These are phyloP conservation scores for Boletellus ananiceps DNA, from an alignment of 768 basidiomycete species.

Conservation along the genomic window DNA sequence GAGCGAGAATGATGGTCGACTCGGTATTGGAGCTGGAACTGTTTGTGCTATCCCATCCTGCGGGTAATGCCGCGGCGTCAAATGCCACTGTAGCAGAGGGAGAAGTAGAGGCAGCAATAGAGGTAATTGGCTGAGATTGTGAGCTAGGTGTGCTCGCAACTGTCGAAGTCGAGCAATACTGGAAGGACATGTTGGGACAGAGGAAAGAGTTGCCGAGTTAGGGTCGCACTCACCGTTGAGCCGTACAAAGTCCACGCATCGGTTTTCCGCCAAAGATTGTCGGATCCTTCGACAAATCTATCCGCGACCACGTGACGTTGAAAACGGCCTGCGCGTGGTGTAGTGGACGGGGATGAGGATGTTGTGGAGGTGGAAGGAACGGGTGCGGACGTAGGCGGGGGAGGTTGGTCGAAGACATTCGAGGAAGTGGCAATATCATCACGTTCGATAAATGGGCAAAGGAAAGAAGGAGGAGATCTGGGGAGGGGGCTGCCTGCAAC, in stretches of 20 bases:
- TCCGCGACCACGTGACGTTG: slow-evolving; percentile 40
- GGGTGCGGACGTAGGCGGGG: neutral
- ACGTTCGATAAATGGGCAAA: slow-evolving; percentile 48
- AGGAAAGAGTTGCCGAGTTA: neutral
- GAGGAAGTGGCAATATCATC: slow-evolving; percentile 7
- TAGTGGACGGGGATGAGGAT: slow-evolving; percentile 5
- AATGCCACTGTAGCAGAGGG: slow-evolving; percentile 17
- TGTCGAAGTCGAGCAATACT: slow-evolving; percentile 18
- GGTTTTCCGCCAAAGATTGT: slow-evolving; percentile 56
- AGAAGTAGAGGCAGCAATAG: neutral
- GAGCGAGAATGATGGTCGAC: slow-evolving; percentile 47
- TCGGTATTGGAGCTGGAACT: slow-evolving; percentile 24
- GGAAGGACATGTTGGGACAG: neutral
- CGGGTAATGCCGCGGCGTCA: slow-evolving; percentile 40
- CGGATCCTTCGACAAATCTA: slow-evolving; percentile 47
- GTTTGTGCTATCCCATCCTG: slow-evolving; percentile 43
- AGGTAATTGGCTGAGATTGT: neutral
- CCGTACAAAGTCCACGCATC: slow-evolving; percentile 61
- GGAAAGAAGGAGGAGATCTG: slow-evolving; percentile 48
- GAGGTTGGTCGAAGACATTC: neutral
- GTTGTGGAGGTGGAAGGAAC: slow-evolving; percentile 8
- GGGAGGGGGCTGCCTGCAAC: slow-evolving; percentile 44
- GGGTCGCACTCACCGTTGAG: slow-evolving; percentile 49
- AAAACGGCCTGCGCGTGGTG: slow-evolving; percentile 3
- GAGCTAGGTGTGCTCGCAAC: slow-evolving; percentile 1